phyloP scores from a whole-genome alignment of 2,329 filamentous ascomycete species.

The Trichoderma brevicompactum region DNA sequence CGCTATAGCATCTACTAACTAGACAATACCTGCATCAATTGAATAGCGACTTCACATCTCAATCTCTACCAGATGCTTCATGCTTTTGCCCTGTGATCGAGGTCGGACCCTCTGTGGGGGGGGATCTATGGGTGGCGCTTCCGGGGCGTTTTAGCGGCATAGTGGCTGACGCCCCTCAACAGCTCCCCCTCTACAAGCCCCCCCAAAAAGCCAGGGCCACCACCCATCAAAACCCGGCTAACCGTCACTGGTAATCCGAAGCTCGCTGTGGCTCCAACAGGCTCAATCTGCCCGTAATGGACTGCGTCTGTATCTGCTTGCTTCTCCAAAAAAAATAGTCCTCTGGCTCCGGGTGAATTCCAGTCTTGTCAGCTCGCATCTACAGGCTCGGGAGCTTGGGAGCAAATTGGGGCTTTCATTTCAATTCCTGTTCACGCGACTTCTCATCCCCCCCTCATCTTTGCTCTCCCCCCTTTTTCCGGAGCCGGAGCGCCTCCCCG shows the following conservation, averaged over 20 bases:
- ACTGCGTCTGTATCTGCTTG: neutral
- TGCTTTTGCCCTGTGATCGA: neutral
- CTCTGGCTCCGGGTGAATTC: conserved; percentile 6
- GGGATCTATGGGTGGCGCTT: conserved; percentile 2
- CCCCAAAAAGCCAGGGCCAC: conserved; percentile 12
- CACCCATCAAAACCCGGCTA: conserved; percentile 17
- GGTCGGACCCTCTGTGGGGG: neutral
- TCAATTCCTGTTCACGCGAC: conserved; percentile 10
- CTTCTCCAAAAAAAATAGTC: neutral
- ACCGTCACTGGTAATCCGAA: conserved; percentile 29
- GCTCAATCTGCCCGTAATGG: conserved; percentile 8
- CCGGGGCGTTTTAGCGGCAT: conserved; percentile 1
- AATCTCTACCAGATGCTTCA: neutral
- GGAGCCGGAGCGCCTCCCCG: conserved; percentile 10
- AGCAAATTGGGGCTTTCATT: neutral
- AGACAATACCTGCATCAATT: neutral
- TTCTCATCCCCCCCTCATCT: conserved; percentile 1
- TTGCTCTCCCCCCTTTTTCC: conserved; percentile 14
- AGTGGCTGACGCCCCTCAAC: conserved; percentile 12
- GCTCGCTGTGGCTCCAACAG: conserved; percentile 11
- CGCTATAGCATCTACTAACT: too few species aligned
- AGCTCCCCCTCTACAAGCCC: neutral
- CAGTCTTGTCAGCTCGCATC: conserved; percentile 3
- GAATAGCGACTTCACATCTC: neutral
- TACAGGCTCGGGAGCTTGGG: conserved; percentile 17